Evolutionary conservation across 371 early-diverging fungal genomes (phyloP).

Genomic region (Ordospora pajunii): DNA sequence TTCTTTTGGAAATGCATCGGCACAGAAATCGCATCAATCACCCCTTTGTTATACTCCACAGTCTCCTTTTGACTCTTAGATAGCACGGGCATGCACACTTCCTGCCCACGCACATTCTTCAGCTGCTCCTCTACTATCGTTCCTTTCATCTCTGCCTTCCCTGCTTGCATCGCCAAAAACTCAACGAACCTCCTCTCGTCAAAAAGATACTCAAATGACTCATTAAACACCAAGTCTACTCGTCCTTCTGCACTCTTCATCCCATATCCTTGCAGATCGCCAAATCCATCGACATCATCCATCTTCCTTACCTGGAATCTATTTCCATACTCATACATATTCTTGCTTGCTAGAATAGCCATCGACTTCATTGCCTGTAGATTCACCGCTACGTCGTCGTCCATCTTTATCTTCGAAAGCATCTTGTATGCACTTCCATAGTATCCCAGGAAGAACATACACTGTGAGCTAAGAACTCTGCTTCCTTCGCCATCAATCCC

Average conservation of each 20-base stretch:
- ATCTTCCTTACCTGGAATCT: slow-evolving; percentile 3
- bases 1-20: slow-evolving; percentile 25
- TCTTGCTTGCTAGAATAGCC: slow-evolving; percentile 1
- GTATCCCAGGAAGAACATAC: slow-evolving; percentile 40
- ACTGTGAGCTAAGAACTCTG: slow-evolving; percentile 37
- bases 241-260: slow-evolving; percentile 7
- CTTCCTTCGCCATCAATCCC: background rate
- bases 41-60: slow-evolving; percentile 5
- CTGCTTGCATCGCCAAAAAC: background rate
- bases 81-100: background rate
- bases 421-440: slow-evolving; percentile 31
- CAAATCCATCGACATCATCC: background rate
- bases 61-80: slow-evolving; percentile 20
- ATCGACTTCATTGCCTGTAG: slow-evolving; percentile 31
- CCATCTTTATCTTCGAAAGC: background rate
- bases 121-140: slow-evolving; percentile 26
- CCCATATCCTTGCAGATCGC: background rate
- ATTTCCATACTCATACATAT: background rate
- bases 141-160: background rate
- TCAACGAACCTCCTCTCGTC: slow-evolving; percentile 17
- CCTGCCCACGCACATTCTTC: slow-evolving; percentile 20
- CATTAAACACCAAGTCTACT: slow-evolving; percentile 30
- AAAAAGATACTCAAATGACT: slow-evolving; percentile 16
- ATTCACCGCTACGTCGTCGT: slow-evolving; percentile 46
- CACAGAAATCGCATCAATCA: background rate